These are phyloP conservation scores for Penicillium glabrum DNA, from an alignment of 2,329 filamentous ascomycete species.

Conservation along the genomic window DNA sequence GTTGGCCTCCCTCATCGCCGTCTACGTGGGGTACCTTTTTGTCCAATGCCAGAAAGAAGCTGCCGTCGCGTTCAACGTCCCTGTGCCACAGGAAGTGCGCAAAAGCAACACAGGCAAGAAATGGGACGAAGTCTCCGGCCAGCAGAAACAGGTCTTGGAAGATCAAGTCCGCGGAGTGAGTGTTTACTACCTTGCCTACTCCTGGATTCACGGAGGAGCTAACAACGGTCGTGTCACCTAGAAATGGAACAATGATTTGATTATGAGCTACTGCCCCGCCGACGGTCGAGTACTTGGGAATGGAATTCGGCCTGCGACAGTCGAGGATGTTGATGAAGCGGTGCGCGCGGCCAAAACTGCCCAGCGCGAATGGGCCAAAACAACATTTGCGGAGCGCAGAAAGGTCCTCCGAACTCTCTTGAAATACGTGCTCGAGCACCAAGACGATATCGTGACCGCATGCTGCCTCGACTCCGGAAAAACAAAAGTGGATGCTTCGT, in stretches of 20 bases:
- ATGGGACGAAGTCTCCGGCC: slow-evolving; percentile 37
- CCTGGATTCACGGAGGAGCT: slow-evolving; percentile 6
- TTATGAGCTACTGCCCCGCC: slow-evolving; percentile 66
- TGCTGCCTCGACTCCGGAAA: slow-evolving; percentile 94
- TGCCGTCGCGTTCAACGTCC: slow-evolving; percentile 39
- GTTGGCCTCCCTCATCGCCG: slow-evolving; percentile 29
- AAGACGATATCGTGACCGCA: slow-evolving; percentile 79
- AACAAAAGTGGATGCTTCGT: slow-evolving; percentile 88
- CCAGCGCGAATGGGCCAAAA: slow-evolving; percentile 74
- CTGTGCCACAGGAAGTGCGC: slow-evolving; percentile 36
- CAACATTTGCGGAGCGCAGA: slow-evolving; percentile 73
- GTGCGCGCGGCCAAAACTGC: slow-evolving; percentile 72
- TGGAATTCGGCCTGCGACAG: slow-evolving; percentile 66
- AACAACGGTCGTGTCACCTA: slow-evolving; percentile 17
- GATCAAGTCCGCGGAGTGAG: slow-evolving; percentile 42
- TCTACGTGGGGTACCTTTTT: slow-evolving; percentile 35
- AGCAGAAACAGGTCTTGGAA: slow-evolving; percentile 36
- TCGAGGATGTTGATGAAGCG: slow-evolving; percentile 74
- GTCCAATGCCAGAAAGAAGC: slow-evolving; percentile 30
- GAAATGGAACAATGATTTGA: slow-evolving; percentile 41
- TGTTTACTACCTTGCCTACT: slow-evolving; percentile 2
- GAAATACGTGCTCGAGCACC: slow-evolving; percentile 81
- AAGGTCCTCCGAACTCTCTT: slow-evolving; percentile 79
- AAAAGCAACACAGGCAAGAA: slow-evolving; percentile 30
- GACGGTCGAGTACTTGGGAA: slow-evolving; percentile 78